Evolutionary conservation across 148 eudicot species (phyloP).

Genomic region (Agrostemma githago): DNA sequence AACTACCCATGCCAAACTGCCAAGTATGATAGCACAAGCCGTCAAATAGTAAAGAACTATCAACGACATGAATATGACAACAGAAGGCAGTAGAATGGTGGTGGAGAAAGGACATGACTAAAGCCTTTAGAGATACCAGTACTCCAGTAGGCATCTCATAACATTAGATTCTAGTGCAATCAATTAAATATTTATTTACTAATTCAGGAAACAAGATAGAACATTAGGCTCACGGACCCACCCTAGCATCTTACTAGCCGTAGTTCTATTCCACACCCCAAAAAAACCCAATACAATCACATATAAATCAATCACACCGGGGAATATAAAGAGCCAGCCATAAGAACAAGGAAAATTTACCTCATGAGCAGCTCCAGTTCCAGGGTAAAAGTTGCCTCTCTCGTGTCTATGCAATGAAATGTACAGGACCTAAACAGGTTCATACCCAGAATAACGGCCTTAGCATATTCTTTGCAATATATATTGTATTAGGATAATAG

Average conservation of each 20-base stretch:
- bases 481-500: not conserved
- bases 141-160: not conserved
- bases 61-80: not conserved
- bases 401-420: slow-evolving; percentile 96
- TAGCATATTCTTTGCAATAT: not conserved
- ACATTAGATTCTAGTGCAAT: not conserved
- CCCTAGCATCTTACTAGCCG: not conserved
- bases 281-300: not conserved
- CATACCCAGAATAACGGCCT: not conserved
- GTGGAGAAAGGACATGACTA: not conserved
- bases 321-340: not conserved
- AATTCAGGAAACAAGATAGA: not conserved
- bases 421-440: slow-evolving; percentile 65
- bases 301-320: not conserved
- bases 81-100: not conserved
- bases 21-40: not conserved
- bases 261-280: not conserved
- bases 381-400: slow-evolving; percentile 92
- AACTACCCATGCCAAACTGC: not conserved
- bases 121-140: not conserved
- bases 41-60: not conserved
- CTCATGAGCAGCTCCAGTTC: slow-evolving; percentile 91
- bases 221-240: slow-evolving; percentile 3
- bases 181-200: not conserved
- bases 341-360: slow-evolving; percentile 29